Base-by-base conservation (phyloP, 202 grass and related monocot species). In the Dendrocalamus latiflorus region DNA sequence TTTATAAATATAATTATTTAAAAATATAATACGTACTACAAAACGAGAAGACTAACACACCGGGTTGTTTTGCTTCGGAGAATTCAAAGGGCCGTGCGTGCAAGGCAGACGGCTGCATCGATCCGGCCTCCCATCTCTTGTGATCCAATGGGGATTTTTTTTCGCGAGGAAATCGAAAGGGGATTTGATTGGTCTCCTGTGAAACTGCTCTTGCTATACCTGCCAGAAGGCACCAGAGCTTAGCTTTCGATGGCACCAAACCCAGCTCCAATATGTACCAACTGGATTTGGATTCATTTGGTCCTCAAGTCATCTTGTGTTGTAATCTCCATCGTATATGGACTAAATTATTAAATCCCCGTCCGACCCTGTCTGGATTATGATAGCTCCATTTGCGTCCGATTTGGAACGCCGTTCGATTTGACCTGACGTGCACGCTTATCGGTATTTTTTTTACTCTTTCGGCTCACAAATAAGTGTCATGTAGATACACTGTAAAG, bases 211-310 rank as follows among this genome's bases (percentile, higher is more conserved):
- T 15, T 47, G 34, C 44, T 82, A n/a, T 49, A 87, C 6, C 73
- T 83, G 73, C 79, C 86, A 88, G 72, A 72, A 56, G 85, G 78
- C 54, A 61, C 20, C 54, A 44, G 13, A 68, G 4, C 44, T 82
- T 33, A n/a, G 57, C 41, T 30, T 51, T 77, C 65, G 22, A 39
- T 76, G 28, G 22, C 14, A 77, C 79, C 72, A 63, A 82, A 87
- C 6, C 65, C 64, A 55, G 55, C 11, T 53, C 54, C 6, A 5
- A 24, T 28, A 74, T 15, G 74, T 18, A 11, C 55, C 53, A 62
- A 30, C 20, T 4, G 2, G 16, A 15, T 71, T 64, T 78, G 74
- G 74, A 61, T 13, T 9, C 25, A 26, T 49, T 11, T 45, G 47
- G 37, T 56, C 34, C 4, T 74, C 17, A 2, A 43, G 22, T 4